phyloP scores from a whole-genome alignment of 257 asterid genomes.

The Gentiana macrophylla region DNA sequence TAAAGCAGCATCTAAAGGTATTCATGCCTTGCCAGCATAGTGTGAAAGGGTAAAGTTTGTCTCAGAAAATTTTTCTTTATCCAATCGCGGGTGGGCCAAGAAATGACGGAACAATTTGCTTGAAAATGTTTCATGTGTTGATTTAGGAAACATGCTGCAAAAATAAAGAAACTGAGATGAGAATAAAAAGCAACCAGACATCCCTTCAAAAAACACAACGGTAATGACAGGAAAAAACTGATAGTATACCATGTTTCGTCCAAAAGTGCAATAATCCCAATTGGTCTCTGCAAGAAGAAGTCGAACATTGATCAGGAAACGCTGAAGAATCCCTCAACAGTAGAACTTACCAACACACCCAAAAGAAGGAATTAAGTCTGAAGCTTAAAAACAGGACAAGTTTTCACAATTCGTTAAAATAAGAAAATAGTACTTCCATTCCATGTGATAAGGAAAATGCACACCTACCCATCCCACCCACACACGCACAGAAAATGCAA shows the following conservation, averaged over 20 bases:
- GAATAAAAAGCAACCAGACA: conserved; percentile 14
- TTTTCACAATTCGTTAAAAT: background rate
- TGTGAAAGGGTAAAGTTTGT: conserved; percentile 89
- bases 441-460: no score
- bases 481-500: no score
- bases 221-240: conserved; percentile 20
- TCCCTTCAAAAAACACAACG: conserved; percentile 13
- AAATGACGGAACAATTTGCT: conserved; percentile 80
- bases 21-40: conserved; percentile 96
- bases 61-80: conserved; percentile 83
- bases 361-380: background rate
- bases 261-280: conserved; percentile 86
- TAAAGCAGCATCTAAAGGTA: conserved; percentile 6
- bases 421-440: no score
- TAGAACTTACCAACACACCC: background rate
- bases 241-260: conserved; percentile 92
- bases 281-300: conserved; percentile 76
- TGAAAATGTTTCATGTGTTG: conserved; percentile 89
- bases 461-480: no score
- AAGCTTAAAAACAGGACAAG: background rate
- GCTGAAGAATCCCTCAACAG: conserved; percentile 4
- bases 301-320: conserved; percentile 15
- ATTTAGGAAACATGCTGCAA: conserved; percentile 96
- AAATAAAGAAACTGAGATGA: conserved; percentile 14
- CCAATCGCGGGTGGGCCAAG: conserved; percentile 62